Evolutionary conservation across 148 eudicot genomes (phyloP).

Genomic region (Rhododendron simsii): DNA sequence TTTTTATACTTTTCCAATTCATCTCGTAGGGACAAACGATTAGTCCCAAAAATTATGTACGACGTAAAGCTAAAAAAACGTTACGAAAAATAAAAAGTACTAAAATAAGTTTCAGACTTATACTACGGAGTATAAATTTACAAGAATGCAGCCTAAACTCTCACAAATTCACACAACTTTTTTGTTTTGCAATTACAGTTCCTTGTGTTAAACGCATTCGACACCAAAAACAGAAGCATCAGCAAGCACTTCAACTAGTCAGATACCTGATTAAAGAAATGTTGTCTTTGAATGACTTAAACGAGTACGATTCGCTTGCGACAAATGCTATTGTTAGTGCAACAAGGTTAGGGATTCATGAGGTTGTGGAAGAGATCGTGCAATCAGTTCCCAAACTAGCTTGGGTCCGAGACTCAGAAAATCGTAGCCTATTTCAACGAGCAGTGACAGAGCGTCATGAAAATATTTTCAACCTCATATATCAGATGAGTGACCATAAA

Average conservation of each 20-base stretch:
- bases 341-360: slow-evolving; percentile 18
- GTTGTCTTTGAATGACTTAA: neutral
- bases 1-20: too few relatives aligned
- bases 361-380: slow-evolving; percentile 18
- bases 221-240: slow-evolving; percentile 5
- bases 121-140: too few relatives aligned
- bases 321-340: slow-evolving; percentile 9
- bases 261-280: slow-evolving; percentile 6
- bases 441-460: slow-evolving; percentile 23
- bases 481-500: slow-evolving; percentile 10
- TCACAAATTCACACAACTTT: too few relatives aligned
- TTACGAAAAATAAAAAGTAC: too few relatives aligned
- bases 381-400: slow-evolving; percentile 16
- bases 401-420: slow-evolving; percentile 19
- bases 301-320: neutral
- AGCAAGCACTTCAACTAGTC: slow-evolving; percentile 16
- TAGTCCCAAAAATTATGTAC: too few relatives aligned
- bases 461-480: slow-evolving; percentile 17
- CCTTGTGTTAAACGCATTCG: slow-evolving; percentile 2
- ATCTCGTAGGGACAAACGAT: too few relatives aligned
- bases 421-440: slow-evolving; percentile 18
- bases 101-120: too few relatives aligned
- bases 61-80: too few relatives aligned
- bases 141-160: too few relatives aligned
- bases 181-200: slow-evolving; percentile 7